Conservation (phyloP, 2,329 filamentous ascomycete genomes). For the Elsinoe batatas region DNA sequence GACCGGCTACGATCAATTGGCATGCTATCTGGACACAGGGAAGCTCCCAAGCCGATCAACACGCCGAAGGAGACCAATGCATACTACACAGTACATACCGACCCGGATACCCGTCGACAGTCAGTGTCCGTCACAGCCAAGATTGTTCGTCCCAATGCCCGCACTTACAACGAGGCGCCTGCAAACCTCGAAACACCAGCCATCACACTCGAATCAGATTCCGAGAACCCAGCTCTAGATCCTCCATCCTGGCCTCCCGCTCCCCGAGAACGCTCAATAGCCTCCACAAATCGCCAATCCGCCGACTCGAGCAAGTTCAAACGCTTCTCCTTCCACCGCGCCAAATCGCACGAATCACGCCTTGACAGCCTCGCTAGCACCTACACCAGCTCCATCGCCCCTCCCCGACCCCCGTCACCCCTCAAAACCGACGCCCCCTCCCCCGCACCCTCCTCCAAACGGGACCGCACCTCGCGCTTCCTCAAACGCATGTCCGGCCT, state of each 20-base stretch:
- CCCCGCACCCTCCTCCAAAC: conserved; percentile 27
- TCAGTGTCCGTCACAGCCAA: conserved; percentile 82
- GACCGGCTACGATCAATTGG: background rate
- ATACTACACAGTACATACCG: conserved; percentile 33
- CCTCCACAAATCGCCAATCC: conserved; percentile 15
- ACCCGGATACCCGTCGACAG: conserved; percentile 43
- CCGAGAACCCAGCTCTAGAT: conserved; percentile 36
- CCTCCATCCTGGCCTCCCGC: conserved; percentile 47
- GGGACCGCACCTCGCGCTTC: conserved; percentile 50
- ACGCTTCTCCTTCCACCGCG: conserved; percentile 7
- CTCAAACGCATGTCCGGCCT: conserved; percentile 50
- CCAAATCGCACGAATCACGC: conserved; percentile 11
- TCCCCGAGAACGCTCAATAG: conserved; percentile 44
- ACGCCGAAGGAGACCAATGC: conserved; percentile 22
- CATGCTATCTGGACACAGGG: background rate
- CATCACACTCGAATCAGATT: conserved; percentile 19
- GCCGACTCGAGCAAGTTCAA: conserved; percentile 15
- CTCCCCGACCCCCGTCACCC: conserved; percentile 20
- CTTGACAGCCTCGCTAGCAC: background rate
- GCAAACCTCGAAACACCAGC: conserved; percentile 31
- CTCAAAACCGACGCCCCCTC: conserved; percentile 20
- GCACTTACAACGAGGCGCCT: background rate
- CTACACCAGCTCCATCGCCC: background rate
- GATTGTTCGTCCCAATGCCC: conserved; percentile 52
- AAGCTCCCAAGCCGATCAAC: background rate